These are phyloP conservation scores for Trapa bicornis DNA, from an alignment of 345 rosid genomes.

Conservation along the genomic window DNA sequence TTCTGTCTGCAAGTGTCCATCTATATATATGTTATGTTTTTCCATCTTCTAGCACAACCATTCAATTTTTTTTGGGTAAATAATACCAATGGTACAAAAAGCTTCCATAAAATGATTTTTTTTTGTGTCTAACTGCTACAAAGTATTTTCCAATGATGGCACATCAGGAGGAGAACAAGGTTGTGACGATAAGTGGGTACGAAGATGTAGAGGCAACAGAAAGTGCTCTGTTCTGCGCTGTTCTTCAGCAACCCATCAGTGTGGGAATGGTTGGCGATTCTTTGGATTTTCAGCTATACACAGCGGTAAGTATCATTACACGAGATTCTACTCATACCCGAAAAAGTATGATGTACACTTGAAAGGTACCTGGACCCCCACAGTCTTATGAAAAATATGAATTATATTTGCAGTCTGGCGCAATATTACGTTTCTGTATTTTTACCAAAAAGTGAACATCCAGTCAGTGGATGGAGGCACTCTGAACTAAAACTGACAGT, in stretches of 20 bases:
- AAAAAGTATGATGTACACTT: not conserved
- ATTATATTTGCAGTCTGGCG: too few species aligned
- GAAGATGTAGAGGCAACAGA: constrained; percentile 42
- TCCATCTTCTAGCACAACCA: too few species aligned
- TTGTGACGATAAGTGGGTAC: constrained; percentile 52
- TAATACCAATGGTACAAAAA: too few species aligned
- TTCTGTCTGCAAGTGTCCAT: not conserved
- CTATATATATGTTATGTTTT: too few species aligned
- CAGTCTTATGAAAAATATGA: too few species aligned
- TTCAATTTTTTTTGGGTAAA: too few species aligned
- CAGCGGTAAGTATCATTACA: constrained; percentile 27
- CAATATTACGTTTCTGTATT: too few species aligned
- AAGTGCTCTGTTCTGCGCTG: constrained; percentile 43
- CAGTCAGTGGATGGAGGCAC: too few species aligned
- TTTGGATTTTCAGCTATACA: constrained; percentile 59
- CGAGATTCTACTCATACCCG: not conserved
- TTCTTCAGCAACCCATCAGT: constrained; percentile 56
- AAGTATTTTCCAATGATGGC: not conserved
- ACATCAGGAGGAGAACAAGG: constrained; percentile 35
- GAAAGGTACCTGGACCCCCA: too few species aligned
- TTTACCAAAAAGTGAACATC: too few species aligned
- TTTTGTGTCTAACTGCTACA: too few species aligned
- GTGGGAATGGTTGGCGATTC: constrained; percentile 65
- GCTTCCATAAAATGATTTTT: too few species aligned
- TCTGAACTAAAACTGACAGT: not conserved